A percentile compares a stretch with the other conserved stretches of the same genome.
Evolutionary conservation across 306 rosid species (phyloP).

Genomic region (Gastrolobium bilobum): DNA sequence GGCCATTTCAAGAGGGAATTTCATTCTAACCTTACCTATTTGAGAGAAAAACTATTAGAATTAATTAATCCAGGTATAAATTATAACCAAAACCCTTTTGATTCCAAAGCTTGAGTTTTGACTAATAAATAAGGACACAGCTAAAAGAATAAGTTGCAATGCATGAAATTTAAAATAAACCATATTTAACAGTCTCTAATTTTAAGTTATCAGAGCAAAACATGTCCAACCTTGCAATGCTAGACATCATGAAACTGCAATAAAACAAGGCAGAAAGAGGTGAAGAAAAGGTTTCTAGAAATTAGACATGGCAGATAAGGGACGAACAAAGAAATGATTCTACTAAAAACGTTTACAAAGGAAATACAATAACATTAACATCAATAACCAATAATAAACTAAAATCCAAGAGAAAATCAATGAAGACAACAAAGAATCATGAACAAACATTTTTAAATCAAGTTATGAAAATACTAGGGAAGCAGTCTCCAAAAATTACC

Average conservation of each 20-base stretch:
- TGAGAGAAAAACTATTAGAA: constrained; percentile 48
- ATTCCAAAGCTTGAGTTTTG: constrained; percentile 5
- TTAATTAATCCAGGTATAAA: constrained; percentile 5
- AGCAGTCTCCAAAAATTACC: constrained; percentile 61
- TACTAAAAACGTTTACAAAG: not conserved
- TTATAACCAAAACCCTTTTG: not conserved
- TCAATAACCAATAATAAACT: constrained; percentile 16
- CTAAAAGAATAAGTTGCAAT: constrained; percentile 40
- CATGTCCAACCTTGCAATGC: constrained; percentile 8
- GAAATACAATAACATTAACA: constrained; percentile 7
- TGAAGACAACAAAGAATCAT: constrained; percentile 13
- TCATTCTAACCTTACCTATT: constrained; percentile 88
- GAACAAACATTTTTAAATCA: constrained; percentile 7
- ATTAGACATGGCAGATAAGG: not conserved
- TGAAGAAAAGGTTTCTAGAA: not conserved
- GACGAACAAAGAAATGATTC: constrained; percentile 32
- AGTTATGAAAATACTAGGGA: constrained; percentile 7
- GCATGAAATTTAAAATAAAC: constrained; percentile 34
- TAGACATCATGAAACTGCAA: constrained; percentile 16
- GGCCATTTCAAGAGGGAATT: constrained; percentile 99
- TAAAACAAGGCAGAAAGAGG: constrained; percentile 28
- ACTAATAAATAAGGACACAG: constrained; percentile 17
- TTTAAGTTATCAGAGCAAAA: constrained; percentile 17
- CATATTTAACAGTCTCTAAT: constrained; percentile 11
- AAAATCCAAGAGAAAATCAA: constrained; percentile 33